These are phyloP conservation scores for Penicillium maclennaniae DNA, from an alignment of 495 filamentous ascomycete genomes.

Conservation along the genomic window DNA sequence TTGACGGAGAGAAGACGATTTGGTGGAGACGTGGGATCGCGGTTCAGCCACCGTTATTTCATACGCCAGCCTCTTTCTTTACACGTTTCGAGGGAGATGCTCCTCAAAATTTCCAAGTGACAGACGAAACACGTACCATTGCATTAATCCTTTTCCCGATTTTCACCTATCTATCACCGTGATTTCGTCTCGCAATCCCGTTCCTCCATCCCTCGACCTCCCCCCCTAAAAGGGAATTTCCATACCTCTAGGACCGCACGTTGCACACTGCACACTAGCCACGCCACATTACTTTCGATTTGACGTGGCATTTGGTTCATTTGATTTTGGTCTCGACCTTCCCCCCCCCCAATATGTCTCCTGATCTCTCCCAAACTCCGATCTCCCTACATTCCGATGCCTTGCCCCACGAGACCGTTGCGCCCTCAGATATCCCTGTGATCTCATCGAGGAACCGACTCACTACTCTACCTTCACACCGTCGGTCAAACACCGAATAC, in stretches of 20 bases:
- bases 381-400: slow-evolving; percentile 30
- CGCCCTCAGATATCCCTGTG: slow-evolving; percentile 18
- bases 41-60: slow-evolving; percentile 30
- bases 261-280: slow-evolving; percentile 21
- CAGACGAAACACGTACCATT: slow-evolving; percentile 1
- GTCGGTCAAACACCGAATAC: slow-evolving; percentile 43
- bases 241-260: slow-evolving; percentile 5
- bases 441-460: slow-evolving; percentile 16
- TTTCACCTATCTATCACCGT: not conserved
- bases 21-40: slow-evolving; percentile 12
- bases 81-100: slow-evolving; percentile 9
- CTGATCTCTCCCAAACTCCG: slow-evolving; percentile 13
- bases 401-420: slow-evolving; percentile 23
- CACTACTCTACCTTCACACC: slow-evolving; percentile 30
- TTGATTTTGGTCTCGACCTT: slow-evolving; percentile 8
- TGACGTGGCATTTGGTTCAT: slow-evolving; percentile 37
- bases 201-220: not conserved
- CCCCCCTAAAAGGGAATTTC: slow-evolving; percentile 1
- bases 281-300: slow-evolving; percentile 26
- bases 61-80: slow-evolving; percentile 28
- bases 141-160: not conserved
- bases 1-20: slow-evolving; percentile 9
- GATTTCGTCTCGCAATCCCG: not conserved
- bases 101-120: not conserved
- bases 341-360: slow-evolving; percentile 14